Conservation (phyloP, 108 stramenopile genomes). For the Pseudonitzschia delicatissima region DNA sequence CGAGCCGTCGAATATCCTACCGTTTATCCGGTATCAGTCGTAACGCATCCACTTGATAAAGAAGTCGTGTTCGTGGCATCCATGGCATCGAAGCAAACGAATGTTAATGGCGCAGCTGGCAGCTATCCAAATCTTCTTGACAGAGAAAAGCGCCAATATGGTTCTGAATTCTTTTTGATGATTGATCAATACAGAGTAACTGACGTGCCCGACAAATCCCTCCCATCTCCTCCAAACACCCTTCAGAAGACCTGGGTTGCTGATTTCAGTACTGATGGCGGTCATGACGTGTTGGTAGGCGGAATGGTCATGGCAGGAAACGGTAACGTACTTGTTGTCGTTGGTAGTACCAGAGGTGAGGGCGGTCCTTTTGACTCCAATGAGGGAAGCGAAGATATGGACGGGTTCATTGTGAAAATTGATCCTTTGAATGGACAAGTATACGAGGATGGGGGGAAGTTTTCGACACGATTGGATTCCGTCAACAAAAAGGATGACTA, state of each 20-base stretch:
- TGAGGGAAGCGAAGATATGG: conserved; percentile 22
- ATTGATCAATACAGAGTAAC: conserved; percentile 7
- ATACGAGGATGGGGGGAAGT: not conserved
- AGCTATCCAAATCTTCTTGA: conserved; percentile 11
- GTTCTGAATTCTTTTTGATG: conserved; percentile 14
- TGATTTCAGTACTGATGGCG: not conserved
- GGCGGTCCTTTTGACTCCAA: conserved; percentile 26
- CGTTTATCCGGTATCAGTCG: conserved; percentile 21
- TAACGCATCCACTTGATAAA: conserved; percentile 11
- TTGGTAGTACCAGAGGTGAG: conserved; percentile 31
- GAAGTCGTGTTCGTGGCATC: conserved; percentile 24
- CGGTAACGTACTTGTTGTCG: conserved; percentile 32
- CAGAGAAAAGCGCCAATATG: conserved; percentile 20
- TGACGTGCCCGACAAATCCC: not conserved
- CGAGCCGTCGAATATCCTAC: conserved; percentile 1
- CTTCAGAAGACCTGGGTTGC: conserved; percentile 2
- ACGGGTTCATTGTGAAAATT: conserved; percentile 47
- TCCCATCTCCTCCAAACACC: not conserved
- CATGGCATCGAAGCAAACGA: conserved; percentile 11
- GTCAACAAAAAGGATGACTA: conserved; percentile 31
- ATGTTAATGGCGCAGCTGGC: not conserved
- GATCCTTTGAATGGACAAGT: conserved; percentile 21
- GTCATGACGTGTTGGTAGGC: not conserved
- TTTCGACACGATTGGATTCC: conserved; percentile 26
- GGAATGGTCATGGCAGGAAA: conserved; percentile 26